Conservation (phyloP, 305 asterid genomes). For the Plantago coronopus region DNA sequence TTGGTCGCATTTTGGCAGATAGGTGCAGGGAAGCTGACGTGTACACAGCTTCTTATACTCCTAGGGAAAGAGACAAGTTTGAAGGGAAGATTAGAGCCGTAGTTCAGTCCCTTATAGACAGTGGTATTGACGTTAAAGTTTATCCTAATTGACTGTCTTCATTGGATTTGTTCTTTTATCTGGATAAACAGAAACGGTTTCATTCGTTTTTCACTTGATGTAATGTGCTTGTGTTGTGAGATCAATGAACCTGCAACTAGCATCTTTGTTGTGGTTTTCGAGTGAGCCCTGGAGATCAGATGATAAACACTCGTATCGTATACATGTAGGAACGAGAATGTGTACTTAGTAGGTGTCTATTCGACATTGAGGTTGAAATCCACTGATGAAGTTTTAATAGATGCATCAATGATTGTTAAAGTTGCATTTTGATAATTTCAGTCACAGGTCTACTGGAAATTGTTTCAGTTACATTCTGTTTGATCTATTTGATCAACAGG, state of each 20-base stretch:
- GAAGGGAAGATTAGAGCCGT: conserved; percentile 94
- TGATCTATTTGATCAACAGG: too few relatives aligned
- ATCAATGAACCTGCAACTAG: neutral
- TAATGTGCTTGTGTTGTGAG: neutral
- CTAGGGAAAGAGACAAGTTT: conserved; percentile 85
- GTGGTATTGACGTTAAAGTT: conserved; percentile 80
- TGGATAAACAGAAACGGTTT: neutral
- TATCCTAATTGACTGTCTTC: conserved; percentile 58
- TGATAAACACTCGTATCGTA: too few relatives aligned
- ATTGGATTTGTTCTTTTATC: neutral
- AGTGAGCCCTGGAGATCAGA: too few relatives aligned
- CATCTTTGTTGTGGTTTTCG: too few relatives aligned
- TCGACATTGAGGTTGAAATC: too few relatives aligned
- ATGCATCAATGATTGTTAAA: too few relatives aligned
- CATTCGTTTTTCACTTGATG: neutral
- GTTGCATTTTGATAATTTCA: too few relatives aligned
- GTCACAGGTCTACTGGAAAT: too few relatives aligned
- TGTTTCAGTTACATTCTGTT: too few relatives aligned
- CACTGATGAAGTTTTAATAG: too few relatives aligned
- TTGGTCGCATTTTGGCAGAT: conserved; percentile 70
- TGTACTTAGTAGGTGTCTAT: too few relatives aligned
- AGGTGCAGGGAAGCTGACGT: conserved; percentile 94
- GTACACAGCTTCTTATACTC: conserved; percentile 80
- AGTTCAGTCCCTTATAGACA: conserved; percentile 89
- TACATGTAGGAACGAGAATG: too few relatives aligned